Base-by-base conservation (phyloP, 768 basidiomycete genomes). In the Myochromella boudieri region DNA sequence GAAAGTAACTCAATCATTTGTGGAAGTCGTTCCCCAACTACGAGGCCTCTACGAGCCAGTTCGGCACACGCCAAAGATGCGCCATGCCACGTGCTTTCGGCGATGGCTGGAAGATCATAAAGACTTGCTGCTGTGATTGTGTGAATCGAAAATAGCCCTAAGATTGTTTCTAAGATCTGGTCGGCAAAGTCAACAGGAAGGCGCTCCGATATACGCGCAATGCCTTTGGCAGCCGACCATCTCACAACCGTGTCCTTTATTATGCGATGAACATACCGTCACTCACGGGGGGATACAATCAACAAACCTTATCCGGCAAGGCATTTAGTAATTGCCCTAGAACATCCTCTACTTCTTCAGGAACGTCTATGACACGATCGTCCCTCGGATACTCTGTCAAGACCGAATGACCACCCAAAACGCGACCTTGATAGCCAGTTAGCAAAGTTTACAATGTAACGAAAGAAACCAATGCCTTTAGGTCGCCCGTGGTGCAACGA, bases 1-100 rank as follows among this genome's bases (percentile, higher is more conserved):
- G 84, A 75, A 37, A 91, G 71, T 89, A 94, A 95, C 17, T 76
- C 76, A 6, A 97, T 72, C 39, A 93, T 65, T 48, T 80, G 74
- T 1, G 76, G 65, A 20, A 97, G 70, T 37, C 76, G 72, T 37
- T 77, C 70, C 26, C 72, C 64, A 14, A 74, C 63, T 18, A 97
- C 71, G 42, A 95, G 75, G 39, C 84, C 87, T 57, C 93, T 72
- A 37, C 97, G 80, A 29, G 91, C 88, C 71, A 97, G 80, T 69
- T 98, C 95, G 15, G 95, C 95, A 53, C 90, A 84, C 12, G 92
- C 91, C 25, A 98, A 74, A 61, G 86, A 92, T 10, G 91, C 87
- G 4, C 97, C 97, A 67, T 99, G 97, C 93, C 95, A 97, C 42
- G 88, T 89, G 49, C 78, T 76, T 65, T 97, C 94, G 21, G 93